These are phyloP conservation scores for Lasiosphaeria miniovina DNA, from an alignment of 495 filamentous ascomycete genomes.

Conservation along the genomic window DNA sequence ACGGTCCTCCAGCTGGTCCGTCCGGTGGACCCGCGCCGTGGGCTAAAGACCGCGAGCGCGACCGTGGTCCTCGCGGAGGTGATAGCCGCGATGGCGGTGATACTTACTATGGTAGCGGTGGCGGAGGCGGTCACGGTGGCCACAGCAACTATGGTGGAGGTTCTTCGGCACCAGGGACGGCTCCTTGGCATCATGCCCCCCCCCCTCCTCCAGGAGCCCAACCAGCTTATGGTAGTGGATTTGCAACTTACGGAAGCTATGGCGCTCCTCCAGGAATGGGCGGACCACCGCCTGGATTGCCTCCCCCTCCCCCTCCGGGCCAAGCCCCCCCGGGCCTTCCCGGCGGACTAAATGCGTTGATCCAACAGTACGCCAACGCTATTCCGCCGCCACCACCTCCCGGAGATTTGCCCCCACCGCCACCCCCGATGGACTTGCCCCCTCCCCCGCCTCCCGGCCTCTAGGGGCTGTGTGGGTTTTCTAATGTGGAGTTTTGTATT, in stretches of 20 bases:
- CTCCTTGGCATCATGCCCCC: conserved; percentile 65
- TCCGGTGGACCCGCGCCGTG: conserved; percentile 46
- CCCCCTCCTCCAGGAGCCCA: conserved; percentile 42
- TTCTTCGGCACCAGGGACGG: conserved; percentile 50
- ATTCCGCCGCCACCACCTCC: conserved; percentile 49
- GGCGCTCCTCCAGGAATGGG: conserved; percentile 58
- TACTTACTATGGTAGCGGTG: conserved; percentile 46
- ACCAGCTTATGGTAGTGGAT: conserved; percentile 52
- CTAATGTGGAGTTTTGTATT: conserved; percentile 7
- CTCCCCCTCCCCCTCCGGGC: conserved; percentile 56
- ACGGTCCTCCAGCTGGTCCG: conserved; percentile 34
- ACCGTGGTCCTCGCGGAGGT: conserved; percentile 34
- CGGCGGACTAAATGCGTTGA: conserved; percentile 58
- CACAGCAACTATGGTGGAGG: conserved; percentile 32
- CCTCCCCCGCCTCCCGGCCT: conserved; percentile 67
- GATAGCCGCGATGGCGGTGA: conserved; percentile 25
- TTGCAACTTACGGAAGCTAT: conserved; percentile 57
- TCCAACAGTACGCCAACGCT: conserved; percentile 62
- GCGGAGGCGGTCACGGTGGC: conserved; percentile 19
- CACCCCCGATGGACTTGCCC: conserved; percentile 71
- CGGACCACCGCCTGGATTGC: conserved; percentile 50
- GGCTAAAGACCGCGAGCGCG: conserved; percentile 54
- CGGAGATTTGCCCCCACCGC: conserved; percentile 68
- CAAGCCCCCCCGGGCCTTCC: conserved; percentile 58
- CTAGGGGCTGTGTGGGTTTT: conserved; percentile 25